Evolutionary conservation across 192 early-diverging fungal species (phyloP).

Genomic region (Coemansia sp.): DNA sequence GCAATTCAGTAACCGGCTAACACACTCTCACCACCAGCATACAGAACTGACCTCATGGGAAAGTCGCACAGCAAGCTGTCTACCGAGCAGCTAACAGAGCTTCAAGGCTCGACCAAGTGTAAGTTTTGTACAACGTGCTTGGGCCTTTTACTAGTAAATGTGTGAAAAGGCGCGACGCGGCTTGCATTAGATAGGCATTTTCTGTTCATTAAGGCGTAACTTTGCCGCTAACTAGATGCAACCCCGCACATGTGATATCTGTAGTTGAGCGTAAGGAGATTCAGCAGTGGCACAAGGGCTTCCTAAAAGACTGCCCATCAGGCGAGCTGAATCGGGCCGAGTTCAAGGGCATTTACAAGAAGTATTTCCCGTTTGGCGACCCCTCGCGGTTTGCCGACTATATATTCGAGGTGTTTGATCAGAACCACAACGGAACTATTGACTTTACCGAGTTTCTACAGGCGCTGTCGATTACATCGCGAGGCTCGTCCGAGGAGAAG

Average conservation of each 20-base stretch:
- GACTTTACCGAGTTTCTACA: slow-evolving; percentile 91
- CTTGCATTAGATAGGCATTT: background rate
- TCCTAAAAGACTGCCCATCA: slow-evolving; percentile 86
- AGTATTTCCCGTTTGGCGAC: slow-evolving; percentile 97
- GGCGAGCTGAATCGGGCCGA: slow-evolving; percentile 80
- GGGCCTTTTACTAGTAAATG: too few relatives aligned
- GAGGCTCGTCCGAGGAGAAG: slow-evolving; percentile 81
- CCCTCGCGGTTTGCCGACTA: slow-evolving; percentile 84
- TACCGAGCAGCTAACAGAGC: slow-evolving; percentile 72
- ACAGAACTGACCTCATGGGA: slow-evolving; percentile 60
- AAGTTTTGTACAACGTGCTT: slow-evolving; percentile 48
- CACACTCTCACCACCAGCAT: slow-evolving; percentile 1
- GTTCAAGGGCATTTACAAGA: slow-evolving; percentile 92
- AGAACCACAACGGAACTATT: slow-evolving; percentile 83
- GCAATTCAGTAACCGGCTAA: slow-evolving; percentile 1
- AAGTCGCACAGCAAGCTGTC: slow-evolving; percentile 83
- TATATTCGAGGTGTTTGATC: slow-evolving; percentile 90
- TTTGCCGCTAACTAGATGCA: background rate
- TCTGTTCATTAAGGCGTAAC: background rate
- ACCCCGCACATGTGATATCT: background rate
- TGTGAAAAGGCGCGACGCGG: too few relatives aligned
- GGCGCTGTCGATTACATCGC: slow-evolving; percentile 80
- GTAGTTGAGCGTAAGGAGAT: slow-evolving; percentile 88
- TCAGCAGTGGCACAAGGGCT: slow-evolving; percentile 96
- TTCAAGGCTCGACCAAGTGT: slow-evolving; percentile 81